A percentile compares a stretch with the other conserved stretches of the same genome.
Conservation (phyloP, 176 grass and related monocot genomes). For the Oryza meridionalis region DNA sequence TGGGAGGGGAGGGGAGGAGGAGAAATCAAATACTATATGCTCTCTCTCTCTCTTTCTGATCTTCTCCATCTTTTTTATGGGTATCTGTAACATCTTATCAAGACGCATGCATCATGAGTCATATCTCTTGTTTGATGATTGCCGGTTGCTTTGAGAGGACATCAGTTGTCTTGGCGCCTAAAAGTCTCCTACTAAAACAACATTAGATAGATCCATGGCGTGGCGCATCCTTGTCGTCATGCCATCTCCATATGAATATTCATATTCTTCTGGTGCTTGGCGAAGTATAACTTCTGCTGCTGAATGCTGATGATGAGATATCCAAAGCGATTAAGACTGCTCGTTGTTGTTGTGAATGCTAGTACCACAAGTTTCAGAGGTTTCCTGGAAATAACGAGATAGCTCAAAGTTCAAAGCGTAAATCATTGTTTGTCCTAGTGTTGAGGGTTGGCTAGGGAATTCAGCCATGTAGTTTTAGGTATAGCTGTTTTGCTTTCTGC, state of each 20-base stretch:
- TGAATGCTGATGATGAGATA: neutral
- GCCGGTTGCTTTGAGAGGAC: constrained; percentile 44
- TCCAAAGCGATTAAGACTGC: neutral
- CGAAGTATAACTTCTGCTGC: neutral
- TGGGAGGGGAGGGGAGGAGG: no score
- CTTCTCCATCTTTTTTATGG: neutral
- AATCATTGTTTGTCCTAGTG: neutral
- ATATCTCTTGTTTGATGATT: constrained; percentile 44
- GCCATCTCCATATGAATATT: neutral
- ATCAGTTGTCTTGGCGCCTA: constrained; percentile 38
- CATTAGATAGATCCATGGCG: constrained; percentile 32
- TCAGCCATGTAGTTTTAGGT: neutral
- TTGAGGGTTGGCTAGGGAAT: neutral
- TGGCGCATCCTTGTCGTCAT: constrained; percentile 21
- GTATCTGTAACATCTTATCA: constrained; percentile 35
- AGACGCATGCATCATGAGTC: constrained; percentile 2
- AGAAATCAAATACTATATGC: neutral
- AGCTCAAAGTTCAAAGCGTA: neutral
- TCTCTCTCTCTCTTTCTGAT: neutral
- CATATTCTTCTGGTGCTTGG: neutral
- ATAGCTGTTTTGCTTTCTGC: constrained; percentile 16
- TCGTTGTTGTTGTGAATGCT: neutral
- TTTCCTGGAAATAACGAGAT: neutral
- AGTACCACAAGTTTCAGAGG: neutral
- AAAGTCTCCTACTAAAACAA: constrained; percentile 34